phyloP scores from a whole-genome alignment of 1,284 basidiomycete species.

The Sanguinoderma infundibulare region DNA sequence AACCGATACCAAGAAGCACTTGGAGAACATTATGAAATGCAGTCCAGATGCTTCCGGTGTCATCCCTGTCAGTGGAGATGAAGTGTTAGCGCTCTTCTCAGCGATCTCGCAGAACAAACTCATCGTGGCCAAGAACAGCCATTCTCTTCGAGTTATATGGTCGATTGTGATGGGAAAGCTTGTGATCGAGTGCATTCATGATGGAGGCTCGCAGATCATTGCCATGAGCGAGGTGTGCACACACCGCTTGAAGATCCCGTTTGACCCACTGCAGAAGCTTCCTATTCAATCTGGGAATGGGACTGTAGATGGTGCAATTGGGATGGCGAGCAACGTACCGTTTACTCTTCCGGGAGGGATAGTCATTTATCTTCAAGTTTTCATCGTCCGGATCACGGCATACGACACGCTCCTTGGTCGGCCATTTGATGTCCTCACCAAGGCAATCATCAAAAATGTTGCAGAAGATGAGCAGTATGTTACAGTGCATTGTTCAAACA shows the following conservation, averaged over 20 bases:
- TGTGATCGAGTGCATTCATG: not conserved
- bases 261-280: not conserved
- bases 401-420: slow-evolving; percentile 39
- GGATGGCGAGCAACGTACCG: not conserved
- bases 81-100: no score
- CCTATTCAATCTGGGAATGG: not conserved
- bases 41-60: no score
- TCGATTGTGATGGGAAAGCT: not conserved
- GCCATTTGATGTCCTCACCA: slow-evolving; percentile 38
- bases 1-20: no score
- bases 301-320: not conserved
- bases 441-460: slow-evolving; percentile 28
- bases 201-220: not conserved
- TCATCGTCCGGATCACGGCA: slow-evolving; percentile 31
- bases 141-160: not conserved
- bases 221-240: not conserved
- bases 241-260: not conserved
- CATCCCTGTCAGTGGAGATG: no score
- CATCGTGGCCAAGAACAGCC: not conserved
- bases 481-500: slow-evolving; percentile 34
- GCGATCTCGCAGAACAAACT: no score
- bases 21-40: no score
- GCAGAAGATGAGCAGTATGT: slow-evolving; percentile 29
- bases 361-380: slow-evolving; percentile 26
- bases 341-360: not conserved